A percentile compares a stretch with the other conserved stretches of the same genome.
Conservation (phyloP, 192 early-diverging fungal genomes). For the Backusella parvicylindrica region DNA sequence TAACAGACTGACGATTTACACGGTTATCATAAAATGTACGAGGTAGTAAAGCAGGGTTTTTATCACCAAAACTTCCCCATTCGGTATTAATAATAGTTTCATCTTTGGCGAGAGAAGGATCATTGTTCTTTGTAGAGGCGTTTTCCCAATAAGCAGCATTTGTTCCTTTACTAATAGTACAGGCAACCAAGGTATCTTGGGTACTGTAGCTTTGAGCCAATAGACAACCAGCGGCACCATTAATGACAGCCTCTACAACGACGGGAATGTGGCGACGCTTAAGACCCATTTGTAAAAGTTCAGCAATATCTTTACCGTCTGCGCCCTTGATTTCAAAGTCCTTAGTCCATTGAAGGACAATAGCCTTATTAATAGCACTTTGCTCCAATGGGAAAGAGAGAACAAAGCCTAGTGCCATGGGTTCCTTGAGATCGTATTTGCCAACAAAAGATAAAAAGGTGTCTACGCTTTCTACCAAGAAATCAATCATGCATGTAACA, state of each 20-base stretch:
- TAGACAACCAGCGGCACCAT: slow-evolving; percentile 91
- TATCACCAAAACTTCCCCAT: slow-evolving; percentile 90
- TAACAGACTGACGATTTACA: slow-evolving; percentile 74
- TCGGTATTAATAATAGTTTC: slow-evolving; percentile 95
- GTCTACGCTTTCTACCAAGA: slow-evolving; percentile 82
- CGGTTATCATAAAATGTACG: slow-evolving; percentile 79
- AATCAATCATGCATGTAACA: slow-evolving; percentile 57
- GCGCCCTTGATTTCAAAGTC: slow-evolving; percentile 76
- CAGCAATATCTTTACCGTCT: slow-evolving; percentile 79
- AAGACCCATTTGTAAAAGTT: slow-evolving; percentile 74
- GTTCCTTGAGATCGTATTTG: slow-evolving; percentile 3
- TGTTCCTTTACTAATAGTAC: slow-evolving; percentile 92
- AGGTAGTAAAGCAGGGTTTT: slow-evolving; percentile 66
- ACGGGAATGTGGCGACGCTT: slow-evolving; percentile 68
- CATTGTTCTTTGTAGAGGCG: slow-evolving; percentile 46
- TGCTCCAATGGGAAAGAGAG: slow-evolving; percentile 94
- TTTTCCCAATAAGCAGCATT: slow-evolving; percentile 94
- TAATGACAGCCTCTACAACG: slow-evolving; percentile 83
- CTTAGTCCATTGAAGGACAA: slow-evolving; percentile 82
- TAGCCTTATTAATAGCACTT: slow-evolving; percentile 62
- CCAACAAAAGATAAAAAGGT: slow-evolving; percentile 58
- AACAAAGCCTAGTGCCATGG: slow-evolving; percentile 77
- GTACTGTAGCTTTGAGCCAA: slow-evolving; percentile 80
- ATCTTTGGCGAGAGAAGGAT: slow-evolving; percentile 27
- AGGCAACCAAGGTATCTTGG: slow-evolving; percentile 75